These are phyloP conservation scores for Penicillium verhagenii DNA, from an alignment of 495 filamentous ascomycete genomes.

Conservation along the genomic window DNA sequence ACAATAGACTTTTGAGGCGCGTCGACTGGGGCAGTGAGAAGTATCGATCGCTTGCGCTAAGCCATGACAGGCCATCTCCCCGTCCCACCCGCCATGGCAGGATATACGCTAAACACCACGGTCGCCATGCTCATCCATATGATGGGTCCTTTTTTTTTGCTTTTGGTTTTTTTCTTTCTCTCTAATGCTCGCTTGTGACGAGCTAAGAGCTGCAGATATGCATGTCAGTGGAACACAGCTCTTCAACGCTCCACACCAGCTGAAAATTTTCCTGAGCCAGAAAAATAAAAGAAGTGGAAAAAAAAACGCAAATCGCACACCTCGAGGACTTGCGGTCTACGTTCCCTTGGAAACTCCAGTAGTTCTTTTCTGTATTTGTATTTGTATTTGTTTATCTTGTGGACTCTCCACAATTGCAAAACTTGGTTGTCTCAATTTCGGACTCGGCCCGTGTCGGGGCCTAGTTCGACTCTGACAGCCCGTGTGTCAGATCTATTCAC, in stretches of 20 bases:
- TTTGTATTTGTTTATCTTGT: no score
- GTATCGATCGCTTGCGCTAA: conserved; percentile 7
- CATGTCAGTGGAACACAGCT: conserved; percentile 1
- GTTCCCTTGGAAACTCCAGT: not conserved
- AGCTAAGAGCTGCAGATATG: conserved; percentile 5
- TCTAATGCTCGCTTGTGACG: not conserved
- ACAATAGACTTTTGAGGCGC: conserved; percentile 7
- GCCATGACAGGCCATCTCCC: conserved; percentile 15
- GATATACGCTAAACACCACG: not conserved
- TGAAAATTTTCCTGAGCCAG: not conserved
- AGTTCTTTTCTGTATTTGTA: not conserved
- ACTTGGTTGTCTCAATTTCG: conserved; percentile 2
- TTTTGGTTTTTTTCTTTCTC: not conserved
- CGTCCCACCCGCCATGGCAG: not conserved
- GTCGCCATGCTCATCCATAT: not conserved
- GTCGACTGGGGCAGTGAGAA: not conserved
- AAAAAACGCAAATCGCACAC: not conserved
- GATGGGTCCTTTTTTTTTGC: not conserved
- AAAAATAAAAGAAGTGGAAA: no score
- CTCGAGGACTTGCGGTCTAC: not conserved
- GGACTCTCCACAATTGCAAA: not conserved
- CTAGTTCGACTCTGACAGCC: conserved; percentile 9
- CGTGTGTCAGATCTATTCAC: conserved; percentile 16
- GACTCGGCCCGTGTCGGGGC: conserved; percentile 22
- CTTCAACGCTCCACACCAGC: not conserved